Base-by-base conservation (phyloP, 1,139 yeast species). In the Pichia norvegensis region DNA sequence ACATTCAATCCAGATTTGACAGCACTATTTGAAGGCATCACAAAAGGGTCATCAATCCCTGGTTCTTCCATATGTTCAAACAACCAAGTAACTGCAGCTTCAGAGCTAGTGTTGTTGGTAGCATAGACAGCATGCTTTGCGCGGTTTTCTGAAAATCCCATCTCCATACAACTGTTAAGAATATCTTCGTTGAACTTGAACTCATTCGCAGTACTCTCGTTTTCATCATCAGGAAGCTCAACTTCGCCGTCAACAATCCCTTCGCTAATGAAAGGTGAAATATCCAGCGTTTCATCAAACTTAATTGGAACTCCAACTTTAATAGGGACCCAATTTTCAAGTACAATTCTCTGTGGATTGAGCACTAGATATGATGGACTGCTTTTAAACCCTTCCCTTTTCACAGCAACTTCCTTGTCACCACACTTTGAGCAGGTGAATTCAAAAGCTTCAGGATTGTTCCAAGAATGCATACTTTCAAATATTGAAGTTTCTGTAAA, bases 61-160 rank as follows among this genome's bases (percentile, higher is more conserved):
- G 81, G 63, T 58, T 88, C 96, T 27, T 88, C 97, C 81, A 86
- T 78, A 58, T 90, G 96, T 25, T 74, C 82, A 60, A 90, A 81
- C 10, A 94, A 61, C 96, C 97, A 88, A 57, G 86, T 85, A 85
- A 86, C 81, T 0, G 97, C 96, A 5, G 72, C 73, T 55, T 92
- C 97, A 0, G 85, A 71, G 43, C 69, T 69, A 3, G 62, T 56
- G 56, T 86, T 88, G 0, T 88, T 94, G 0, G 95, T 86, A 36
- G 75, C 65, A 56, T 72, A 81, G 29, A 92, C 68, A 0, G 92
- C 96, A 57, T 80, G 78, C 31, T 71, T 68, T 38, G 82, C 73
- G 42, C 94, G 73, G 19, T 73, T 73, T 46, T 74, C 76, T 0
- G 92, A 78, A 63, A 92, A 92, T n/a, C 98, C 98, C 96, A 90